These are phyloP conservation scores for Suillus variegatus DNA, from an alignment of 768 basidiomycete genomes.

Conservation along the genomic window DNA sequence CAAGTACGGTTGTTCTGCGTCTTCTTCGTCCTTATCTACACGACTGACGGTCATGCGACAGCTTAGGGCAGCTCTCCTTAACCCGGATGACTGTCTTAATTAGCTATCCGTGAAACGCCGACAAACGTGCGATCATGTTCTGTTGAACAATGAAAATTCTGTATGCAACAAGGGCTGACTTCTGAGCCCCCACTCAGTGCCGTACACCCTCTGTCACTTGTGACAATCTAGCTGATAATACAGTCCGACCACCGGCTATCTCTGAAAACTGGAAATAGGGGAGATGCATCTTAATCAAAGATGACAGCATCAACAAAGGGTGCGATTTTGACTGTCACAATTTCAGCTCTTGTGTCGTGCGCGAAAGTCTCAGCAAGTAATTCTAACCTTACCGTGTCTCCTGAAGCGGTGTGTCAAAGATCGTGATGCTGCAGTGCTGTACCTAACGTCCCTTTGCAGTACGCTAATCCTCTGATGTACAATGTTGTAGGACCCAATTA, in stretches of 20 bases:
- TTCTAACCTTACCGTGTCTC: constrained; percentile 12
- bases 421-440: not conserved
- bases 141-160: constrained; percentile 10
- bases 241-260: not conserved
- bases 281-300: not conserved
- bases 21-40: constrained; percentile 11
- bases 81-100: not conserved
- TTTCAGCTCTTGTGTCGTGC: not conserved
- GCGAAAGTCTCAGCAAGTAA: not conserved
- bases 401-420: constrained; percentile 19
- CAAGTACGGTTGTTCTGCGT: not conserved
- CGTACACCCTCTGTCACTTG: not conserved
- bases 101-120: constrained; percentile 7
- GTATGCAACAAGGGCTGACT: not conserved
- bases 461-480: constrained; percentile 48
- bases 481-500: constrained; percentile 51
- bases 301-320: constrained; percentile 10
- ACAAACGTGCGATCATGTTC: not conserved
- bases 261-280: constrained; percentile 2
- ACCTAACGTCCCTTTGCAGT: constrained; percentile 1
- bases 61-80: not conserved
- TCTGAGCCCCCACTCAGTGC: constrained; percentile 1
- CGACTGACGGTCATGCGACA: constrained; percentile 12
- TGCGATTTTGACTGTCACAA: constrained; percentile 1
- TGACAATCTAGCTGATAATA: not conserved